These are phyloP conservation scores for Fonsecaea nubica DNA, from an alignment of 2,329 filamentous ascomycete species.

Conservation along the genomic window DNA sequence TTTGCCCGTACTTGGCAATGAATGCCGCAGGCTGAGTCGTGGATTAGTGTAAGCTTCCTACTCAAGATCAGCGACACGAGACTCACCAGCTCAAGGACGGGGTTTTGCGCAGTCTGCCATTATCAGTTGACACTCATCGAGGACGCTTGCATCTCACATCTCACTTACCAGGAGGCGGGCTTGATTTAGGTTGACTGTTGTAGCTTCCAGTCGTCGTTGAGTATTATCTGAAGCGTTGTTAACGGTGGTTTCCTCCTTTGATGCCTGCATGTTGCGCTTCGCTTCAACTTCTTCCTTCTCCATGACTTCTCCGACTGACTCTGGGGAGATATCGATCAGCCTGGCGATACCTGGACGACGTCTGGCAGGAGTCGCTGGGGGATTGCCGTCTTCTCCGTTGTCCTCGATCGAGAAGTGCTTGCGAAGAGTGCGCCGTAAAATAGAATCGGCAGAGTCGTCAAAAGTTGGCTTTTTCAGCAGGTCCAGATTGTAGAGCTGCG, in stretches of 20 bases:
- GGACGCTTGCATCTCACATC: not conserved
- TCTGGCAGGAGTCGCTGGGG: slow-evolving; percentile 11
- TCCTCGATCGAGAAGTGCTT: slow-evolving; percentile 33
- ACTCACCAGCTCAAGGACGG: slow-evolving; percentile 25
- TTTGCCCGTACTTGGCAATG: slow-evolving; percentile 28
- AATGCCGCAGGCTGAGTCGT: slow-evolving; percentile 25
- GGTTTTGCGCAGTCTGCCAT: slow-evolving; percentile 19
- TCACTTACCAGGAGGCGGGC: slow-evolving; percentile 23
- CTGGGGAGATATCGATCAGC: slow-evolving; percentile 33
- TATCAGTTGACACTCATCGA: not conserved
- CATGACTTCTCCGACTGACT: slow-evolving; percentile 20
- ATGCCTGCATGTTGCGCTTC: not conserved
- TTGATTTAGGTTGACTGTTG: not conserved
- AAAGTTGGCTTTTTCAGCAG: slow-evolving; percentile 24
- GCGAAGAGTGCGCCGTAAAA: slow-evolving; percentile 30
- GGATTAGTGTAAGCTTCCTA: slow-evolving; percentile 16
- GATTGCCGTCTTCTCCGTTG: slow-evolving; percentile 1
- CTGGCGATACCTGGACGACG: slow-evolving; percentile 6
- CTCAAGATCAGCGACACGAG: not conserved
- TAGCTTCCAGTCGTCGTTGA: not conserved
- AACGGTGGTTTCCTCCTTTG: not conserved
- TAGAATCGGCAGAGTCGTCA: slow-evolving; percentile 20
- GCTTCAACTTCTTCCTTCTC: slow-evolving; percentile 4
- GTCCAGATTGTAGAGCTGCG: slow-evolving; percentile 30
- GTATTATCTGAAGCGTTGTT: not conserved